Evolutionary conservation across 176 grass and related monocot genomes (phyloP).

Genomic region (Musa schizocarpa): DNA sequence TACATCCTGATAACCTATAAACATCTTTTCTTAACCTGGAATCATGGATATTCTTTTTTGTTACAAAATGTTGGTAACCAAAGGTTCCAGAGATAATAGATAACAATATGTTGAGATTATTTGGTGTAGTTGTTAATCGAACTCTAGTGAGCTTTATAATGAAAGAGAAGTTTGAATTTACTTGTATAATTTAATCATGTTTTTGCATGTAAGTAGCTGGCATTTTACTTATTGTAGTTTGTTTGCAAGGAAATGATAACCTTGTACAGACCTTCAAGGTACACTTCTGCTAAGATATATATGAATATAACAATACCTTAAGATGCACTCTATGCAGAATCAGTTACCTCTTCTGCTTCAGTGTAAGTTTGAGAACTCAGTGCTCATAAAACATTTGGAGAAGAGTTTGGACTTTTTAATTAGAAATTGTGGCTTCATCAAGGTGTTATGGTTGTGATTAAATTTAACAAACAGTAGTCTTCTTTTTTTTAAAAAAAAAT

Average conservation of each 20-base stretch:
- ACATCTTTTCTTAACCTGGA: neutral
- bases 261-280: neutral
- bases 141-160: neutral
- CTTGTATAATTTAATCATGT: no score
- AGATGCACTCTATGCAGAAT: no score
- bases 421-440: neutral
- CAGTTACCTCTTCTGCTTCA: no score
- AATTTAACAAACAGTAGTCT: no score
- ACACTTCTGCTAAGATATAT: no score
- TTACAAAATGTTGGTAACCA: conserved; percentile 8
- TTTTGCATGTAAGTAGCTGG: no score
- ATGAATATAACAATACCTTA: no score
- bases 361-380: neutral
- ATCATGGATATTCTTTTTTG: neutral
- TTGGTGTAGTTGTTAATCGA: neutral
- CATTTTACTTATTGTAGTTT: no score
- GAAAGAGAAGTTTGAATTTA: neutral
- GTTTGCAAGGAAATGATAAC: neutral
- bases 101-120: no score
- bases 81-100: neutral
- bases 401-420: neutral
- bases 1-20: no score
- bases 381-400: neutral
- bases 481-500: no score
- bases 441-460: neutral